Evolutionary conservation across 2,329 filamentous ascomycete genomes (phyloP), one percentile per base, ranked within the genome.

Genomic region (Neoscytalidium dimidiatum): DNA sequence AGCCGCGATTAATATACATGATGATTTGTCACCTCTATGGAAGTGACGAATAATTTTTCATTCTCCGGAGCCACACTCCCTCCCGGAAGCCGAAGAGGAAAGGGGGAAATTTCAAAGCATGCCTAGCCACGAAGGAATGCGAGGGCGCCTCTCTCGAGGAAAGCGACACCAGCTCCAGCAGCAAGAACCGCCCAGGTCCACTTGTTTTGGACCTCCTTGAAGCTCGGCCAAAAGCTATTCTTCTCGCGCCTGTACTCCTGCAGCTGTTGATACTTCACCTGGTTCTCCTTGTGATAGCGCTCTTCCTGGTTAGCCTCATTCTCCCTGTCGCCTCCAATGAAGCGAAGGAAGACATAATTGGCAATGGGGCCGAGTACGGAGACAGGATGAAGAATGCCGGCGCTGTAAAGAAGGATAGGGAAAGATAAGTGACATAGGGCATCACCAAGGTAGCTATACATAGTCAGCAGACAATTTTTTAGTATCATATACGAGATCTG

Each of bases 191-290:
- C 77, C 82, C 85, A 85, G 2, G 83, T 71, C 86, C 86, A 88
- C 66, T 82, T 82, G 68, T 88, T 88, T 23, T 70, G 73, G 7
- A 84, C 63, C 73, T 87, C 84, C 31, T 77, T 72, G 1, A 79
- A 53, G 11, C 76, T 76, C 1, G 86, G 86, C 86, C 86, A 89
- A 74, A 88, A 86, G 43, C 84, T 83, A 69, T 89, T 87, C 73
- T 86, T 86, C 69, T 84, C 81, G 23, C 74, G 67, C 58, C 80
- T 79, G 77, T 84, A 88, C 62, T 80, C 72, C 69, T 82, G 76
- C 21, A 88, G 77, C 67, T 88, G 81, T 48, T 79, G 75, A 58
- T 83, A 81, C 73, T 88, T 88, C 52, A 79, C 72, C 4, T 80
- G 79, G 65, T 83, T 80, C 14, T 81, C 79, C 43, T 78, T 78